These are phyloP conservation scores for Ceratobasidium sp. DNA, from an alignment of 1,284 basidiomycete genomes.

Conservation along the genomic window DNA sequence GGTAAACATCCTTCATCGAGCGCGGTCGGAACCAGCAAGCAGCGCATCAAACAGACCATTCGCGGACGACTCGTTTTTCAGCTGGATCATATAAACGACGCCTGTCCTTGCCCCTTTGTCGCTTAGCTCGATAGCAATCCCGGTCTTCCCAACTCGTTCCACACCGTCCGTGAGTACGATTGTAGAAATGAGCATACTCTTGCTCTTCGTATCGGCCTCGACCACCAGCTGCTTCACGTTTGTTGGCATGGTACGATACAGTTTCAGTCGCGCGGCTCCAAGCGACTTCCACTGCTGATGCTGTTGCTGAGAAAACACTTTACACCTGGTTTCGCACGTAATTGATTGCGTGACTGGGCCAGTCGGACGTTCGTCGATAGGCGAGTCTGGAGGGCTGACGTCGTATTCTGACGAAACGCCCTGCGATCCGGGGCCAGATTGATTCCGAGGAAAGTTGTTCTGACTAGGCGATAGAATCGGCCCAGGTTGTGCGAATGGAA, in stretches of 20 bases:
- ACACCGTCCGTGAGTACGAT: slow-evolving; percentile 97
- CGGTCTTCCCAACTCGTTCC: slow-evolving; percentile 97
- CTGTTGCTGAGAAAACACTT: slow-evolving; percentile 95
- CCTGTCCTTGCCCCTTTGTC: slow-evolving; percentile 93
- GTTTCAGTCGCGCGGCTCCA: slow-evolving; percentile 87
- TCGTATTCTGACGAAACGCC: slow-evolving; percentile 58
- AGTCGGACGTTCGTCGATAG: slow-evolving; percentile 68
- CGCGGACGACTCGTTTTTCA: slow-evolving; percentile 89
- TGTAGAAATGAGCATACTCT: slow-evolving; percentile 88
- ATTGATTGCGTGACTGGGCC: slow-evolving; percentile 82
- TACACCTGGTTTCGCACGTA: slow-evolving; percentile 97
- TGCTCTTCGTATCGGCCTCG: slow-evolving; percentile 84
- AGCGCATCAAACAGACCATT: slow-evolving; percentile 88
- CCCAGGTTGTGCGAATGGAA: slow-evolving; percentile 34
- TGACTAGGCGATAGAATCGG: slow-evolving; percentile 41
- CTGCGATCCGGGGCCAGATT: slow-evolving; percentile 20
- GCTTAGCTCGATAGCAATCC: slow-evolving; percentile 95
- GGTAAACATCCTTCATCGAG: slow-evolving; percentile 30
- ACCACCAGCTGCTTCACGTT: slow-evolving; percentile 98
- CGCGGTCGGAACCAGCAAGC: slow-evolving; percentile 86
- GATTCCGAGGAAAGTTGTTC: slow-evolving; percentile 41
- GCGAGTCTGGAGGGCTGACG: slow-evolving; percentile 82
- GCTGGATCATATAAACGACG: slow-evolving; percentile 97
- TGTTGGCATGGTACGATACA: slow-evolving; percentile 86
- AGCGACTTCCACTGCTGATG: slow-evolving; percentile 98